A percentile compares a stretch with the other conserved stretches of the same genome.
phyloP scores from a whole-genome alignment of 2,329 filamentous ascomycete genomes.

The Fusarium gaditjirri region DNA sequence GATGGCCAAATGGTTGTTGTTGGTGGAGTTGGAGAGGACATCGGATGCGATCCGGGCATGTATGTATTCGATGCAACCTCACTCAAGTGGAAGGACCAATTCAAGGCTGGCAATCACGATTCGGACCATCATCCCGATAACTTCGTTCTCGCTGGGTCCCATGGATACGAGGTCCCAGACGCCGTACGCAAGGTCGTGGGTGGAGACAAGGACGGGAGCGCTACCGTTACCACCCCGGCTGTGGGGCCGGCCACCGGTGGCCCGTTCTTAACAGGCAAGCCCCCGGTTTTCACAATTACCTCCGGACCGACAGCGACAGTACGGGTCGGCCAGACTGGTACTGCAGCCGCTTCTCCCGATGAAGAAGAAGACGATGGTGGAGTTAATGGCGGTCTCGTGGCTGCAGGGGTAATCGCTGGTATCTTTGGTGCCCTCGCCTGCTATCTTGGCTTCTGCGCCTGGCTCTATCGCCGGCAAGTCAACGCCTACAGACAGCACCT shows the following conservation, averaged over 20 bases:
- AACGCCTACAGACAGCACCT: slow-evolving; percentile 76
- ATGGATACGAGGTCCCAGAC: slow-evolving; percentile 64
- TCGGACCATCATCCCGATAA: slow-evolving; percentile 64
- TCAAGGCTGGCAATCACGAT: slow-evolving; percentile 69
- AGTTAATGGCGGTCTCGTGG: slow-evolving; percentile 56
- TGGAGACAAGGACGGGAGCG: slow-evolving; percentile 61
- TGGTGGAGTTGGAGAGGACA: slow-evolving; percentile 65
- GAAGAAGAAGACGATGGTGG: neutral
- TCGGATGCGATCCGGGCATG: slow-evolving; percentile 66
- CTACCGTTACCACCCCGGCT: slow-evolving; percentile 62
- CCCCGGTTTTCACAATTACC: slow-evolving; percentile 76
- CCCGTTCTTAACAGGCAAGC: slow-evolving; percentile 75
- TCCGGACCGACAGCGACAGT: slow-evolving; percentile 60
- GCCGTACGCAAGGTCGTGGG: slow-evolving; percentile 62
- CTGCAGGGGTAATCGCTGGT: slow-evolving; percentile 70
- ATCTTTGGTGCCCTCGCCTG: slow-evolving; percentile 68
- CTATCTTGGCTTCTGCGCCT: slow-evolving; percentile 77
- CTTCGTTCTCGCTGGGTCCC: slow-evolving; percentile 56
- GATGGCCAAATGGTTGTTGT: slow-evolving; percentile 71
- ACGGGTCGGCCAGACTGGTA: slow-evolving; percentile 42
- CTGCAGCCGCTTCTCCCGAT: slow-evolving; percentile 28
- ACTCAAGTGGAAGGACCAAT: slow-evolving; percentile 67
- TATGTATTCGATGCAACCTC: slow-evolving; percentile 78
- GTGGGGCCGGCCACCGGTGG: slow-evolving; percentile 69
- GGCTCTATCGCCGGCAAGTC: slow-evolving; percentile 78